Base-by-base conservation (phyloP, 352 stramenopile genomes). In the Globisporangium alternatum region DNA sequence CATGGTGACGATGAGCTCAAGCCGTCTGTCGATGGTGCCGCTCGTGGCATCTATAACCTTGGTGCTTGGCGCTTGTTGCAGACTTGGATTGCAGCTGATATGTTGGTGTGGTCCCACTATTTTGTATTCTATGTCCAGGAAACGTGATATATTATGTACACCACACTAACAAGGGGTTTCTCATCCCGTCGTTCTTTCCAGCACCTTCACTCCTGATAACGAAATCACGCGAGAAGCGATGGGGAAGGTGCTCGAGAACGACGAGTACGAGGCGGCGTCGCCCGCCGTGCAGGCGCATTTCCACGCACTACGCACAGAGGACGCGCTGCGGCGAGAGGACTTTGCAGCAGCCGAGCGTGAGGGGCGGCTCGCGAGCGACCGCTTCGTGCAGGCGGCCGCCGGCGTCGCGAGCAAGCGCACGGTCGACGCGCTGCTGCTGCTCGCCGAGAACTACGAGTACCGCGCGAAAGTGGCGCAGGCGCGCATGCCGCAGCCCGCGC, bases 401-500 rank as follows among this genome's bases (percentile, higher is more conserved):
- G 66, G 60, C 21, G 77, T 91, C 31, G 62, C 66, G 3, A 80
- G 89, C 64, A 86, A 84, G 62, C 81, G 81, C 25, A 93, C 85
- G 15, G 79, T 90, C 43, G 75, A 91, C 31, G 81, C 85, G 41
- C 64, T 93, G 9, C 62, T 90, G 48, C 63, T 93, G 55, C 75
- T 93, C 43, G 81, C 85, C 0, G 81, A 89, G 57, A 91, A 91
- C 56, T 93, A 93, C 66, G 80, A 90, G 75, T 89, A 89, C 62
- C 70, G 85, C 47, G 72, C 85, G 31, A 88, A 90, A 41, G 69
- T 88, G 52, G 80, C 80, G n/a, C 67, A 69, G 19, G 71, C 78
- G 1, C 76, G 70, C 60, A 75, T 80, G 61, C 68, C 67, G 15
- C 64, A 66, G 51, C 63, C 68, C 21, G 35, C 52, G 2, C 52